Base-by-base conservation (phyloP, 2,329 filamentous ascomycete genomes). In the Botryotinia calthae region DNA sequence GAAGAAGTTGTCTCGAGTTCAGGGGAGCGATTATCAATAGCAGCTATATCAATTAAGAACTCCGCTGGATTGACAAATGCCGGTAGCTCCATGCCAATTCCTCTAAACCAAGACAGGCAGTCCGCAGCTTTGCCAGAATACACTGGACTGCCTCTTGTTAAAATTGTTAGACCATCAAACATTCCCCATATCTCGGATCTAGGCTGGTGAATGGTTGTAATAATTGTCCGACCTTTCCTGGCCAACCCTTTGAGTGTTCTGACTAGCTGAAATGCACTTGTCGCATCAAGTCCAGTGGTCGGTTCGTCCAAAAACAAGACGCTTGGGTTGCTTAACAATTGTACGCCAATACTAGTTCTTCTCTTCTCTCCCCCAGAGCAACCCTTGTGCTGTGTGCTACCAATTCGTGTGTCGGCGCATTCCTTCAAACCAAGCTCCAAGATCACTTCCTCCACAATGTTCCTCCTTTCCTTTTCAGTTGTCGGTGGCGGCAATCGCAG, bases 341-440 rank as follows among this genome's bases (percentile, higher is more conserved):
- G 92, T 7, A 95, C 91, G 3, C 91, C 92, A 65, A 95, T 92
- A 75, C 91, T 93, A 0, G 91, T 91, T 46, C 92, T 84, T 74
- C 92, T 85, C 83, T 94, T 94, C 80, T 95, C 93, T 4, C 92
- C 93, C 0, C 93, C 92, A 63, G 91, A 94, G 78, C 92, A 94
- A 0, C 92, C 92, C 63, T 92, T 90, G 77, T 93, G 90, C 68
- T 87, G 86, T 72, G 87, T 87, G 76, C 90, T 91, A 1, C 92
- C 92, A 70, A 95, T 92, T 14, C 89, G 84, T 0, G 92, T 95
- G 75, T 93, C 84, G 37, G 92, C 92, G 73, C 92, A 94, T 76
- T 94, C 91, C 79, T 93, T 94, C 58, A 95, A 81, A 0, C 92
- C 91, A 3, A 95, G 82, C 78, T 95, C 91, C 14, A 91, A 82